Evolutionary conservation across 805 yeast species (phyloP).

Genomic region (Zygosaccharomyces siamensis): DNA sequence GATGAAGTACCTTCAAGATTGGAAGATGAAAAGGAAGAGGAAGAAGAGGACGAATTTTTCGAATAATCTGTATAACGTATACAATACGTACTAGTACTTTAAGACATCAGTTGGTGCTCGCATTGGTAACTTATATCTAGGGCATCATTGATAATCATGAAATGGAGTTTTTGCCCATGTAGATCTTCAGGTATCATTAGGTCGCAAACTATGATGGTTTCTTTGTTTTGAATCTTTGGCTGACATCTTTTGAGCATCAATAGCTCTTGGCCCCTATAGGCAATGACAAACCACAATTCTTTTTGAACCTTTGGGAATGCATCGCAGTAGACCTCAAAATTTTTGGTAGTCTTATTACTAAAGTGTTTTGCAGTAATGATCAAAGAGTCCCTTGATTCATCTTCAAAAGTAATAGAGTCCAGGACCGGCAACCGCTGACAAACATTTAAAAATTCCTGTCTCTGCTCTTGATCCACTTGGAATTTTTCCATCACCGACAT

Average conservation of each 20-base stretch:
- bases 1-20: conserved; percentile 16
- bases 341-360: conserved; percentile 44
- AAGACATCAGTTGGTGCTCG: conserved; percentile 17
- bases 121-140: conserved; percentile 47
- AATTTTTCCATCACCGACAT: conserved; percentile 13
- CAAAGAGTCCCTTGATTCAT: conserved; percentile 39
- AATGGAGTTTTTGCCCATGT: conserved; percentile 41
- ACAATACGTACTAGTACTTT: neutral
- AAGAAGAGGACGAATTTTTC: conserved; percentile 44
- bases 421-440: conserved; percentile 57
- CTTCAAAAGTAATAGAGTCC: conserved; percentile 40
- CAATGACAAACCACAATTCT: conserved; percentile 87
- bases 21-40: conserved; percentile 28
- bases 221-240: conserved; percentile 40
- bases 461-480: conserved; percentile 40
- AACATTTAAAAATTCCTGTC: conserved; percentile 47
- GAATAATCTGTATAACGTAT: conserved; percentile 27
- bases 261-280: conserved; percentile 48
- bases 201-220: conserved; percentile 36
- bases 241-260: conserved; percentile 70
- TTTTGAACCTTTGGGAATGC: conserved; percentile 85
- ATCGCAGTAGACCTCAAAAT: conserved; percentile 68
- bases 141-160: conserved; percentile 62
- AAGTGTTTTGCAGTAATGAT: conserved; percentile 48
- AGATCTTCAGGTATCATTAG: conserved; percentile 48